Conservation (phyloP, 306 rosid species). For the Cajanus cajan region DNA sequence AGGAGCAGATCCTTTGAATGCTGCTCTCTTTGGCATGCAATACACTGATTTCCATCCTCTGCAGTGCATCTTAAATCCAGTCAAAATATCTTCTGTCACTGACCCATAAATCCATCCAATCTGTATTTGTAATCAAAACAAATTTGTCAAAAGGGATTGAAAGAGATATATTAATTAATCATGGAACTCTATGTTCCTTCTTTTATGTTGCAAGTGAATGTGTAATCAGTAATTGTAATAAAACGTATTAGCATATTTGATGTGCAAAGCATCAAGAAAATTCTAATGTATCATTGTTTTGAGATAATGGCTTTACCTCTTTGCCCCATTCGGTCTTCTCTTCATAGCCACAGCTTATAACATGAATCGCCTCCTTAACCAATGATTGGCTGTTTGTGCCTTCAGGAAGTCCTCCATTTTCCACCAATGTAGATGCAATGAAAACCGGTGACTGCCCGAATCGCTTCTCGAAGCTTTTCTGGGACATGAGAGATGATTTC, state of each 20-base stretch:
- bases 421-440: constrained; percentile 92
- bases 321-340: constrained; percentile 97
- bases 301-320: constrained; percentile 37
- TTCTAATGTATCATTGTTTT: constrained; percentile 8
- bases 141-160: neutral
- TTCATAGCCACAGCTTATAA: constrained; percentile 88
- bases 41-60: constrained; percentile 60
- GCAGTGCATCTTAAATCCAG: constrained; percentile 58
- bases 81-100: constrained; percentile 51
- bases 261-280: constrained; percentile 8
- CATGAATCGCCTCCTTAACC: constrained; percentile 96
- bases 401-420: constrained; percentile 89
- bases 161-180: neutral
- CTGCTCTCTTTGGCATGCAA: constrained; percentile 52
- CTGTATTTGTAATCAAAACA: constrained; percentile 34
- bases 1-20: constrained; percentile 53
- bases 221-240: neutral
- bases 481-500: constrained; percentile 97
- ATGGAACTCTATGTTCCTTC: neutral
- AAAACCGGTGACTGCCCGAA: constrained; percentile 88
- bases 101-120: constrained; percentile 58
- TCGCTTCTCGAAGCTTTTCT: constrained; percentile 83
- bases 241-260: neutral
- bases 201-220: neutral
- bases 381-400: constrained; percentile 61